Base-by-base conservation (phyloP, 495 filamentous ascomycete genomes). In the Glutinoglossum americanum region DNA sequence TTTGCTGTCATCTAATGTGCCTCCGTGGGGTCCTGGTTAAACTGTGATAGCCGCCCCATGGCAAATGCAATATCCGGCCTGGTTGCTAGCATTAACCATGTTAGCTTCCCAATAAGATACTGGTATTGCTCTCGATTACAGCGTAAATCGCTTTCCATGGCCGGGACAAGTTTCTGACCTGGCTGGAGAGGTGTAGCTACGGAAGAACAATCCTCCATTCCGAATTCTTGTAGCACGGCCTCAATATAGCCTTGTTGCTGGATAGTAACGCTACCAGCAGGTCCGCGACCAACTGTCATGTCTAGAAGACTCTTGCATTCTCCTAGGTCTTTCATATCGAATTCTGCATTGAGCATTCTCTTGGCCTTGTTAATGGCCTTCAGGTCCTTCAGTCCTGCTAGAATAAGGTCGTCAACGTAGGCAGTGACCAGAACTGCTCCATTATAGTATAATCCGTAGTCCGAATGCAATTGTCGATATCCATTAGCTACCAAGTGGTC, bases 1-100 rank as follows among this genome's bases (percentile, higher is more conserved):
- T 62, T 60, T 0, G 45, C 63, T 17, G 60, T 57, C 0, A 25
- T 7, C 4, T 51, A 28, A 30, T 63, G 61, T 3, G 47, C 13
- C 19, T 13, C n/a, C 10, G 56, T 47, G 0, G 60, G 57, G 1
- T 54, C 19, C 0, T 49, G 2, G 23, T 45, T 53, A 11, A 57
- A 60, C 13, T 60, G 53, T 35, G 48, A 55, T 0, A 64, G 51
- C 0, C 7, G 23, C 48, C 15, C 13, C 15, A 45, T 8, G 1
- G 26, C 21, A 4, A 54, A 57, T 5, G 37, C 30, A 4, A 55
- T 19, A 25, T 57, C 55, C 17, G 55, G 17, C 13, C 37, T 3
- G 3, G 55, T 57, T 1, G 13, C 30, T n/a, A 45, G 56, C 25
- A 25, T 39, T 6, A 13, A 3, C 28, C 15, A 57, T 5, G 17